These are phyloP conservation scores for Pseudocercospora fuligena DNA, from an alignment of 2,329 filamentous ascomycete species.

Conservation along the genomic window DNA sequence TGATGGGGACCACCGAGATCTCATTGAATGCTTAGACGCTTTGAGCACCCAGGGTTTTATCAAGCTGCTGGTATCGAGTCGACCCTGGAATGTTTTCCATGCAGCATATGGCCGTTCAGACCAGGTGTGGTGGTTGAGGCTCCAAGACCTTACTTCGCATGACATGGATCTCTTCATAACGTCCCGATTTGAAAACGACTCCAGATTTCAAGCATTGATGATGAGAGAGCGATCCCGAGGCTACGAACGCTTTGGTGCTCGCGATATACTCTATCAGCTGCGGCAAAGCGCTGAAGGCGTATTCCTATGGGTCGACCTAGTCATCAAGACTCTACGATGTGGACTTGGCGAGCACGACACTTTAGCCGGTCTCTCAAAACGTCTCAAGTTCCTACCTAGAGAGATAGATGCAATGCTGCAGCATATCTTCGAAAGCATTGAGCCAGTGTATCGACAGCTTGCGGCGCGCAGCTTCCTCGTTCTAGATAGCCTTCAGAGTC, in stretches of 20 bases:
- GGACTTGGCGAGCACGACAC: background rate
- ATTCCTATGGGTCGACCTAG: background rate
- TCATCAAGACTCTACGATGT: background rate
- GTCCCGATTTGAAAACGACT: background rate
- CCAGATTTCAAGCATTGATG: background rate
- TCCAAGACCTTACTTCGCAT: background rate
- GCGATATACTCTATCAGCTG: background rate
- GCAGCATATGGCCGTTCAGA: background rate
- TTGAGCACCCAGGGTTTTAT: background rate
- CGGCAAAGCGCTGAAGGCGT: background rate
- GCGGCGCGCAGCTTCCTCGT: background rate
- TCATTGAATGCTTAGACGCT: background rate
- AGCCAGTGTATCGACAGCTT: background rate
- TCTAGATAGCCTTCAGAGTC: background rate
- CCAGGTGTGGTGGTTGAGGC: background rate
- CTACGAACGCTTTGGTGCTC: background rate
- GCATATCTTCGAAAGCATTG: conserved; percentile 1
- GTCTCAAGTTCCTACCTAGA: background rate
- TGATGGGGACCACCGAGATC: background rate
- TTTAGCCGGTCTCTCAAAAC: background rate
- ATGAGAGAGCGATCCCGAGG: background rate
- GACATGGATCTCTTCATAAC: background rate
- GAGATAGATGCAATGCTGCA: background rate
- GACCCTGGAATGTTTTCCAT: background rate
- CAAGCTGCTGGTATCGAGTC: background rate